Percentiles rank a stretch among this genome's conserved stretches.
Conservation (phyloP, 1,284 basidiomycete genomes). For the Cryptococcus sp. region DNA sequence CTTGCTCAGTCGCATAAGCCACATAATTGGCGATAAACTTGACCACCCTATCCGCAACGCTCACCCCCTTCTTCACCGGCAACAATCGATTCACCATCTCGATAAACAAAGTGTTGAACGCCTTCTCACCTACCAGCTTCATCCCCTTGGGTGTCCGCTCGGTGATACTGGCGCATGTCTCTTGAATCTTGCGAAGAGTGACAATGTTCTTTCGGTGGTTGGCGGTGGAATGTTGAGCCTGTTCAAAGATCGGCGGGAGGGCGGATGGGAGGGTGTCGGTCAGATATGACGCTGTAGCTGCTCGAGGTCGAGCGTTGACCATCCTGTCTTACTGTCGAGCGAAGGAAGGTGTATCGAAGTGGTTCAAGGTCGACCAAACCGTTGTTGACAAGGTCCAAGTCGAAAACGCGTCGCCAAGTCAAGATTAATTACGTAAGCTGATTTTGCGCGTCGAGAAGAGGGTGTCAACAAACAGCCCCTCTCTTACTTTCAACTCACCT, state of each 20-base stretch:
- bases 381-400: not conserved
- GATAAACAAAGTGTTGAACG: slow-evolving; percentile 70
- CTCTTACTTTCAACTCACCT: not conserved
- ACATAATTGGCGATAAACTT: slow-evolving; percentile 82
- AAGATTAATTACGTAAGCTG: not conserved
- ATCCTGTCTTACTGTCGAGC: slow-evolving; percentile 6
- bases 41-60: slow-evolving; percentile 70
- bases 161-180: slow-evolving; percentile 57
- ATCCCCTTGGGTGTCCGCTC: slow-evolving; percentile 52
- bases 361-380: not conserved
- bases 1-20: slow-evolving; percentile 69
- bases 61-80: slow-evolving; percentile 75
- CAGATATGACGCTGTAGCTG: slow-evolving; percentile 28
- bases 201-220: slow-evolving; percentile 91
- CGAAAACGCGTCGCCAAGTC: not conserved
- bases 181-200: slow-evolving; percentile 75
- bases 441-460: not conserved
- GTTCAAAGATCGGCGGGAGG: slow-evolving; percentile 64
- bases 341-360: not conserved
- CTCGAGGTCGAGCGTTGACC: slow-evolving; percentile 18
- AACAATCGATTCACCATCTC: slow-evolving; percentile 66
- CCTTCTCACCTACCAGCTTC: slow-evolving; percentile 69
- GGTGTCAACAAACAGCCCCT: not conserved
- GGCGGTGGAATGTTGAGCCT: slow-evolving; percentile 73
- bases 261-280: slow-evolving; percentile 37